phyloP scores from a whole-genome alignment of 2,329 filamentous ascomycete genomes.

The Alternaria sp. region DNA sequence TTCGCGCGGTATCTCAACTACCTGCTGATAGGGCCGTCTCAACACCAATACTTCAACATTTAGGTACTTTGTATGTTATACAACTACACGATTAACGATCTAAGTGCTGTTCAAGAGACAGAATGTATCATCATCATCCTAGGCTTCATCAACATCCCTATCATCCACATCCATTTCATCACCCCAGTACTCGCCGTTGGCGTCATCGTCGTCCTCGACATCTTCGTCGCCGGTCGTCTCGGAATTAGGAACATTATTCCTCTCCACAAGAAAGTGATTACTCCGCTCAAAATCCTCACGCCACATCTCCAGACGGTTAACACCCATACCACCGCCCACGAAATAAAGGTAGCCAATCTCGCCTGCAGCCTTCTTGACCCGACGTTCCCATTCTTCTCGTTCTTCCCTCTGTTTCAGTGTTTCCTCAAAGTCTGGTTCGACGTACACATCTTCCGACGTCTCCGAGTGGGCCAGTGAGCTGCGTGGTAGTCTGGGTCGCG shows the following conservation, averaged over 20 bases:
- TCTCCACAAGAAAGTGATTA: conserved; percentile 28
- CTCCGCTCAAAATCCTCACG: conserved; percentile 29
- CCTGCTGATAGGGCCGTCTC: too few species aligned
- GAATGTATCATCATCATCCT: conserved; percentile 2
- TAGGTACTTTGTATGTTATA: not conserved
- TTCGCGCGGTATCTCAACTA: not conserved
- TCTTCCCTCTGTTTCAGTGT: conserved; percentile 24
- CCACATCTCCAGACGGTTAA: conserved; percentile 25
- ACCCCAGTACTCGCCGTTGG: conserved; percentile 11
- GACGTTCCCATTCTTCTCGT: conserved; percentile 19
- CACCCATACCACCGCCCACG: conserved; percentile 21
- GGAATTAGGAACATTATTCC: conserved; percentile 5
- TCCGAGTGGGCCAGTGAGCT: conserved; percentile 36
- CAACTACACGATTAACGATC: not conserved
- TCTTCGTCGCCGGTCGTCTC: conserved; percentile 4
- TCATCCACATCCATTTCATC: conserved; percentile 25
- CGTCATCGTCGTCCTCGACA: conserved; percentile 6
- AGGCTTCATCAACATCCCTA: conserved; percentile 17
- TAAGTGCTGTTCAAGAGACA: not conserved
- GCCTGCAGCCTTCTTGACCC: conserved; percentile 22
- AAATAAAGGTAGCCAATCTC: conserved; percentile 45
- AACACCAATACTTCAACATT: not conserved
- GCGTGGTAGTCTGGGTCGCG: conserved; percentile 25
- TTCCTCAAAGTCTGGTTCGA: conserved; percentile 22
- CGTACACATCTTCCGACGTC: conserved; percentile 26